A percentile compares a stretch with the other conserved stretches of the same genome.
Evolutionary conservation across 1,284 basidiomycete species (phyloP).

Genomic region (Trametes sp.): DNA sequence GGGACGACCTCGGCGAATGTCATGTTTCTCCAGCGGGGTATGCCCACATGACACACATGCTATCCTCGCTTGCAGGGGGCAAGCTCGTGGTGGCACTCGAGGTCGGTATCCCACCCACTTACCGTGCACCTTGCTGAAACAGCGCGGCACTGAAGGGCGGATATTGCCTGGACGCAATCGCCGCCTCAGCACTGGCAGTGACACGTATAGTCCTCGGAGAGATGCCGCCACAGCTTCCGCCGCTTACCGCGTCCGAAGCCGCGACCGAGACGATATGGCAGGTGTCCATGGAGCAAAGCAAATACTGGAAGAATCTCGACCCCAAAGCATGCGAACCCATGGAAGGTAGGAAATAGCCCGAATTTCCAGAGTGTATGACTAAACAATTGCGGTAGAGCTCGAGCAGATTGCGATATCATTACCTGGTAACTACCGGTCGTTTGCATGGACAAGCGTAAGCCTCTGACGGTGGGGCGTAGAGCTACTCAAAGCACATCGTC

Average conservation of each 20-base stretch:
- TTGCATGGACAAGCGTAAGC: not conserved
- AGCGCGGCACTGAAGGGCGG: conserved; percentile 72
- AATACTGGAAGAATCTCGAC: conserved; percentile 90
- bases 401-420: conserved; percentile 69
- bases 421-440: conserved; percentile 53
- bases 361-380: not conserved
- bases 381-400: conserved; percentile 49
- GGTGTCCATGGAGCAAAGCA: conserved; percentile 86
- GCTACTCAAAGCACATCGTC: conserved; percentile 87
- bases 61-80: conserved; percentile 89
- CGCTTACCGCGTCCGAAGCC: conserved; percentile 75
- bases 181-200: conserved; percentile 88
- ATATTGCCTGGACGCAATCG: conserved; percentile 93
- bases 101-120: conserved; percentile 52
- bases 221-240: conserved; percentile 75
- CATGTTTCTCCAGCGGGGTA: conserved; percentile 93
- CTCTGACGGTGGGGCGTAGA: conserved; percentile 45
- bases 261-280: conserved; percentile 90
- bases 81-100: conserved; percentile 94
- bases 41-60: conserved; percentile 98
- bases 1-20: conserved; percentile 92
- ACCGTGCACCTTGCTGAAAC: not conserved
- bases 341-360: conserved; percentile 56
- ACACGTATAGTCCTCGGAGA: conserved; percentile 88
- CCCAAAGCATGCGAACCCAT: conserved; percentile 81